A percentile compares a stretch with the other conserved stretches of the same genome.
phyloP scores from a whole-genome alignment of 495 filamentous ascomycete genomes.

The Lentithecium fluviatile region DNA sequence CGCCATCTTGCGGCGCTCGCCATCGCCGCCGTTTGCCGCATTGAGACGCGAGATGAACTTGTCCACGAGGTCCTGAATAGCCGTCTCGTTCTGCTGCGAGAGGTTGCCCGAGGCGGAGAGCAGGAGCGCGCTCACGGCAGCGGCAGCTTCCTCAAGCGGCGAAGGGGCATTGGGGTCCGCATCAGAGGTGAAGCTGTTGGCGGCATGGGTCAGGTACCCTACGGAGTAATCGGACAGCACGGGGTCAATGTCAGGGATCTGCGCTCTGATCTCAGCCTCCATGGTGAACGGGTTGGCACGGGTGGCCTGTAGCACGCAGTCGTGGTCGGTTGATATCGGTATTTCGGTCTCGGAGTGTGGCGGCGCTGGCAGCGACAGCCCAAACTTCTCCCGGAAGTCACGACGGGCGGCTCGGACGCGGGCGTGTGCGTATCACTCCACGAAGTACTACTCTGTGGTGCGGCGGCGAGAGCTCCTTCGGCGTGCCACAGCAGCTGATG shows the following conservation, averaged over 20 bases:
- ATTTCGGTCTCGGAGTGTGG: neutral
- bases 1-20: conserved; percentile 64
- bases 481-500: too few species aligned
- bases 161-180: conserved; percentile 65
- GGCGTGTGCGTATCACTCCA: too few species aligned
- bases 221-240: conserved; percentile 90
- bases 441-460: too few species aligned
- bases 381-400: too few species aligned
- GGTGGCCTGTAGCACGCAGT: neutral
- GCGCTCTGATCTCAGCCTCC: conserved; percentile 86
- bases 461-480: too few species aligned
- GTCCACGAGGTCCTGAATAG: conserved; percentile 80
- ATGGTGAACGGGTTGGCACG: conserved; percentile 56
- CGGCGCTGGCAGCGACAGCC: neutral
- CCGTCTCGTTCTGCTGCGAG: conserved; percentile 65
- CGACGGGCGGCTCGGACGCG: too few species aligned
- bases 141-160: conserved; percentile 79
- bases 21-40: conserved; percentile 67
- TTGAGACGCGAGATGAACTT: conserved; percentile 84
- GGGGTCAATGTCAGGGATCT: conserved; percentile 85
- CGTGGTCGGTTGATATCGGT: neutral
- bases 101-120: conserved; percentile 85
- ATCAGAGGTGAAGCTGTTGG: conserved; percentile 76
- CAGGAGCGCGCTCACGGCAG: conserved; percentile 78
- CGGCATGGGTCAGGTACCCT: conserved; percentile 91